Conservation (phyloP, 345 rosid species). For the Cochlearia excelsa region DNA sequence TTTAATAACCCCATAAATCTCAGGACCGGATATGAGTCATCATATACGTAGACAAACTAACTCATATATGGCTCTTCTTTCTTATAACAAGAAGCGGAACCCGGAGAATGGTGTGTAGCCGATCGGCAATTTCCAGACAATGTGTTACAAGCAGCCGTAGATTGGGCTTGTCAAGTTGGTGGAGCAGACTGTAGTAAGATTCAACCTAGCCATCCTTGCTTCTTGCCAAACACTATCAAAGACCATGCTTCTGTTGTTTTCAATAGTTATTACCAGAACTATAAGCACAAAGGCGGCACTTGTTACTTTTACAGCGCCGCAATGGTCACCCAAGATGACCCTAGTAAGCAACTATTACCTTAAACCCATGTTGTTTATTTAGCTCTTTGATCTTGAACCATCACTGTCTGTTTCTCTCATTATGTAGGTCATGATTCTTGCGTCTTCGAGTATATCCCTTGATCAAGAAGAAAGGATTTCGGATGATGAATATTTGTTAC, state of each 20-base stretch:
- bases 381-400: neutral
- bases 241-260: conserved; percentile 69
- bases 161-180: conserved; percentile 61
- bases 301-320: conserved; percentile 65
- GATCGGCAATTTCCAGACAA: conserved; percentile 54
- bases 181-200: conserved; percentile 56
- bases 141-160: conserved; percentile 53
- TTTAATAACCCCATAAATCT: too few species aligned
- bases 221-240: conserved; percentile 53
- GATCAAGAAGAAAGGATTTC: conserved; percentile 5
- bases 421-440: conserved; percentile 46
- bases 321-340: conserved; percentile 49
- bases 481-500: too few species aligned
- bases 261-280: conserved; percentile 58
- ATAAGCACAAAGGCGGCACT: conserved; percentile 49
- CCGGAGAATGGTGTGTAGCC: conserved; percentile 63
- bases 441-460: conserved; percentile 38
- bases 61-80: neutral
- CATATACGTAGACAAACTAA: too few species aligned
- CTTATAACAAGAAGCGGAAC: conserved; percentile 22
- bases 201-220: conserved; percentile 55
- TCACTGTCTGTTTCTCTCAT: neutral
- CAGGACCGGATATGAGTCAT: too few species aligned
- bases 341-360: conserved; percentile 45
- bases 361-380: neutral